Percentiles rank a stretch among this genome's conserved stretches.
Conservation (phyloP, 176 grass and related monocot species). For the Carex littledalei region DNA sequence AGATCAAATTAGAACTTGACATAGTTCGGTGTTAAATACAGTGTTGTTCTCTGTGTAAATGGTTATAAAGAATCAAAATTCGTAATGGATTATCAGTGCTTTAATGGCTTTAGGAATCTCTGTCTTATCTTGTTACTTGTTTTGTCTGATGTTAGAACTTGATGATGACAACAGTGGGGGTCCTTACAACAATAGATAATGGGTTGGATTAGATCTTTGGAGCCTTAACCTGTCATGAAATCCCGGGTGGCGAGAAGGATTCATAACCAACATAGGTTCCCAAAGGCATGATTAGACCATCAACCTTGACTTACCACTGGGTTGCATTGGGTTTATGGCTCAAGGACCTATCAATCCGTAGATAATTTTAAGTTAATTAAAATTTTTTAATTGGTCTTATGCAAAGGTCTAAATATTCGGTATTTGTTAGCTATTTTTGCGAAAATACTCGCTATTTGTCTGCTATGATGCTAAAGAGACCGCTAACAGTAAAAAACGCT, state of each 20-base stretch:
- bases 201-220: background rate
- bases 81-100: background rate
- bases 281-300: background rate
- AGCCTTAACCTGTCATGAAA: background rate
- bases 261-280: background rate
- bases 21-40: background rate
- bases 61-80: background rate
- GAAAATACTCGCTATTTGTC: too few relatives aligned
- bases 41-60: too few relatives aligned
- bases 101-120: background rate
- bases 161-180: background rate
- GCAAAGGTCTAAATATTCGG: too few relatives aligned
- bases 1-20: background rate
- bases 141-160: background rate
- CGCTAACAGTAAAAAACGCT: too few relatives aligned
- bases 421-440: too few relatives aligned
- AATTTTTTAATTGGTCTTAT: background rate
- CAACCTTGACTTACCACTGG: background rate
- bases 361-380: background rate
- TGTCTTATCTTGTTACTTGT: background rate
- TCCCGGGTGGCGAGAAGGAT: background rate
- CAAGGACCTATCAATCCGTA: background rate
- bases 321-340: background rate
- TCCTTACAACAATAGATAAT: background rate
- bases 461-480: too few relatives aligned